Base-by-base conservation (phyloP, 306 rosid genomes). In the Argentina anserina region DNA sequence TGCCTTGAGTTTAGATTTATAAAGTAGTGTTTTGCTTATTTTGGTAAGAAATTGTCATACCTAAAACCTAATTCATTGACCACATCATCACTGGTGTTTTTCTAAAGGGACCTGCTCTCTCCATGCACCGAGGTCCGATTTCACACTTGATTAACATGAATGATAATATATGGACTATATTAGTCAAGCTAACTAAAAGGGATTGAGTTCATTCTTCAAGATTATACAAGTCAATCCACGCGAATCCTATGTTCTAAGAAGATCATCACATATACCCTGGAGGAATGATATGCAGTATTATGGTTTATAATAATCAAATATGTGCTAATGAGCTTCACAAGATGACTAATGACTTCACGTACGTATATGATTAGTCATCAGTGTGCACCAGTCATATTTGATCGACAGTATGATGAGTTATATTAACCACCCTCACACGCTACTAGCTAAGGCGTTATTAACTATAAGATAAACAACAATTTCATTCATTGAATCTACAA, bases 41-140 rank as follows among this genome's bases (percentile, higher is more conserved):
- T 37, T 8, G 55, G 66, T 40, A 55, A 40, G 18, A 39, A 72
- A 40, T 56, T 8, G 56, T 71, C 75, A 71, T 26, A 41, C 55
- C n/a, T 26, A 29, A 18, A 40, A 56, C 75, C 67, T 71, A 71
- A 71, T 58, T 26, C 75, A 56, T 71, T 71, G 75, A 71, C 75
- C 42, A 28, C 60, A 20, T 28, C 65, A 5, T 0, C 1, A 46
- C 18, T 9, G 33, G 29, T 67, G 71, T 6, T 41, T 66, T 66
- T 26, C 58, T 17, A 28, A 67, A 43, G 17, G 56, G 56, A 66
- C 21, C 56, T 60, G 34, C 40, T 34, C 42, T 33, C 21, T 68
- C 42, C 56, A 45, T 13, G 47, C 18, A 64, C n/a, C 46, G 68
- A 36, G 47, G 29, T 64, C 18, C 31, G 29, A 37, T 36, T n/a